Conservation (phyloP, 805 yeast genomes). For the Barnettozyma salicaria region DNA sequence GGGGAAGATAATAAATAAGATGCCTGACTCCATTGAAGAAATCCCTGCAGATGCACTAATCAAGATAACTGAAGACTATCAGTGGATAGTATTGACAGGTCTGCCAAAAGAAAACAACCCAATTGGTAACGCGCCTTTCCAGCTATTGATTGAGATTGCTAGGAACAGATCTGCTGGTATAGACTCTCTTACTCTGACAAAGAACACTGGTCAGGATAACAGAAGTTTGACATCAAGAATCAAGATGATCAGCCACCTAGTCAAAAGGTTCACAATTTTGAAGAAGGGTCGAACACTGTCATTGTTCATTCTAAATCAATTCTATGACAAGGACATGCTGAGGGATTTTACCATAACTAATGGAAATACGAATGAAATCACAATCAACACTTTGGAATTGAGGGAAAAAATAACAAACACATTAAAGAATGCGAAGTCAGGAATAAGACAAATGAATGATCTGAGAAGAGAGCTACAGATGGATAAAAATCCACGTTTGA, state of each 20-base stretch:
- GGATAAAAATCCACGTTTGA: constrained; percentile 34
- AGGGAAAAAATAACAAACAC: constrained; percentile 38
- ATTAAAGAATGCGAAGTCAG: constrained; percentile 52
- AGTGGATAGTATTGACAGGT: constrained; percentile 55
- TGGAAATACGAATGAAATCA: constrained; percentile 21
- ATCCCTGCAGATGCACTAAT: constrained; percentile 18
- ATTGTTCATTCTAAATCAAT: constrained; percentile 45
- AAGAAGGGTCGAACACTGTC: constrained; percentile 48
- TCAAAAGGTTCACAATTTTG: constrained; percentile 35
- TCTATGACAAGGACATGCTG: constrained; percentile 25
- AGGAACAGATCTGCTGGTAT: constrained; percentile 51
- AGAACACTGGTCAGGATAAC: constrained; percentile 59
- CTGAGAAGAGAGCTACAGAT: constrained; percentile 53
- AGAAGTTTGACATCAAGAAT: constrained; percentile 63
- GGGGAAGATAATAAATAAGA: constrained; percentile 2
- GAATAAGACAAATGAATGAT: constrained; percentile 55
- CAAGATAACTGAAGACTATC: constrained; percentile 46
- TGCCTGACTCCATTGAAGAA: constrained; percentile 1
- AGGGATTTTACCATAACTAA: constrained; percentile 11
- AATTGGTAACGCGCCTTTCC: constrained; percentile 51
- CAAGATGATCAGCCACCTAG: constrained; percentile 46
- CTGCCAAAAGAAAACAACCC: constrained; percentile 43
- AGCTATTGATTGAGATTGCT: constrained; percentile 54
- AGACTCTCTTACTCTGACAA: constrained; percentile 50
- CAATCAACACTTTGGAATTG: constrained; percentile 26